These are phyloP conservation scores for Neoboletus subvelutipes DNA, from an alignment of 768 basidiomycete genomes.

Conservation along the genomic window DNA sequence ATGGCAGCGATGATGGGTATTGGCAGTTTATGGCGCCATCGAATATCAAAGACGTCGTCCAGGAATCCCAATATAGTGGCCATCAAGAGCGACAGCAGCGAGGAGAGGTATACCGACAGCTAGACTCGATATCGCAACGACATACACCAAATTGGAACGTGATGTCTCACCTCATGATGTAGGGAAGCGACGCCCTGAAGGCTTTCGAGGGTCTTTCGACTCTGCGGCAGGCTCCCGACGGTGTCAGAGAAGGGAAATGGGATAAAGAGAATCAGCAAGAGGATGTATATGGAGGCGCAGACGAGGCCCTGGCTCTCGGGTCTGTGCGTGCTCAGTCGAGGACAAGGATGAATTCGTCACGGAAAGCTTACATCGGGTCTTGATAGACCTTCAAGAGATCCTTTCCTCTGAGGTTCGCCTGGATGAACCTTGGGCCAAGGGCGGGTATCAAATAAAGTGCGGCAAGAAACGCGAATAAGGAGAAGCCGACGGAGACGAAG, in stretches of 20 bases:
- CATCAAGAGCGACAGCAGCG: slow-evolving; percentile 85
- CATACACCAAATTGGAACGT: background rate
- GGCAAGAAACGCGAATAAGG: slow-evolving; percentile 76
- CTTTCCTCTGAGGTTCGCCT: slow-evolving; percentile 78
- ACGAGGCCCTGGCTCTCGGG: slow-evolving; percentile 94
- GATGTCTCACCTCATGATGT: slow-evolving; percentile 65
- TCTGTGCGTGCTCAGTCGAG: slow-evolving; percentile 41
- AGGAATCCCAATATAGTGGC: slow-evolving; percentile 94
- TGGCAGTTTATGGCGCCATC: slow-evolving; percentile 97
- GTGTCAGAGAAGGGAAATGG: slow-evolving; percentile 90
- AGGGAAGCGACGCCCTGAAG: slow-evolving; percentile 50
- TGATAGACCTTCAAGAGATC: slow-evolving; percentile 85
- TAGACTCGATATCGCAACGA: slow-evolving; percentile 29
- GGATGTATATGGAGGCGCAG: slow-evolving; percentile 85
- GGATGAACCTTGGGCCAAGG: slow-evolving; percentile 76
- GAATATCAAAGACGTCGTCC: slow-evolving; percentile 97
- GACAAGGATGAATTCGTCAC: background rate
- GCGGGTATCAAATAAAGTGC: slow-evolving; percentile 80
- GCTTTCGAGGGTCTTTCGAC: slow-evolving; percentile 47
- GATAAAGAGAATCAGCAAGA: slow-evolving; percentile 86
- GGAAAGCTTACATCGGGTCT: slow-evolving; percentile 59
- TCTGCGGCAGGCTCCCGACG: slow-evolving; percentile 47
- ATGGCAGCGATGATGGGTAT: slow-evolving; percentile 96
- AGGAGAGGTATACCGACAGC: slow-evolving; percentile 92
- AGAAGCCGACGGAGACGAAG: slow-evolving; percentile 79